Evolutionary conservation across 2,329 filamentous ascomycete species (phyloP).

Genomic region (Rhytidhysteron rufulum): DNA sequence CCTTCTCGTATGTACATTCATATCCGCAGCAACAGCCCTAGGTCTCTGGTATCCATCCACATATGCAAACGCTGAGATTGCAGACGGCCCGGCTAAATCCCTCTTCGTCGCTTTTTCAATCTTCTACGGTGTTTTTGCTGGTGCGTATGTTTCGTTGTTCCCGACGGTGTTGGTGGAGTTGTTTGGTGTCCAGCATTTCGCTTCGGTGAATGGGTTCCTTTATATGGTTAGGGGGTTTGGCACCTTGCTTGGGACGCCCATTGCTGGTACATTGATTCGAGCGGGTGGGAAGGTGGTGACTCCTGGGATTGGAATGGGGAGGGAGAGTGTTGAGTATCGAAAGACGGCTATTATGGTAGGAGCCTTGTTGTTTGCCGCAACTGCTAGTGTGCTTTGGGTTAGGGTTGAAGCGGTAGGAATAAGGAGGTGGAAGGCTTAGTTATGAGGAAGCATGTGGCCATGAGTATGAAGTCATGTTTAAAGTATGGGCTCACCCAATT

Average conservation of each 20-base stretch:
- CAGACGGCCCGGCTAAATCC: not conserved
- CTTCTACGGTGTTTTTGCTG: slow-evolving; percentile 4
- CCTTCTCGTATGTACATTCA: slow-evolving; percentile 33
- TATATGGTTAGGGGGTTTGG: slow-evolving; percentile 38
- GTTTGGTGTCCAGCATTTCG: slow-evolving; percentile 47
- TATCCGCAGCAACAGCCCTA: not conserved
- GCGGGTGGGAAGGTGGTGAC: not conserved
- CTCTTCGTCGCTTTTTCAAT: slow-evolving; percentile 5
- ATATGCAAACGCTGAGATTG: not conserved
- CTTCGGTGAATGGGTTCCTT: slow-evolving; percentile 42
- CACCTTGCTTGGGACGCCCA: slow-evolving; percentile 36
- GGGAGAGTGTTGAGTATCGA: slow-evolving; percentile 1
- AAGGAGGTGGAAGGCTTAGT: slow-evolving; percentile 1
- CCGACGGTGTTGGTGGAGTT: slow-evolving; percentile 43
- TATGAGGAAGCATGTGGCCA: not conserved
- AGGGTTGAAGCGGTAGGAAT: slow-evolving; percentile 1
- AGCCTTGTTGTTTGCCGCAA: slow-evolving; percentile 2
- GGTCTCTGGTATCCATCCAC: slow-evolving; percentile 1
- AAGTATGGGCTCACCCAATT: no score
- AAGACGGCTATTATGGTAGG: slow-evolving; percentile 4
- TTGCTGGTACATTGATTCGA: slow-evolving; percentile 28
- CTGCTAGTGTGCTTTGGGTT: slow-evolving; percentile 2
- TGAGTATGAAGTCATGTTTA: not conserved
- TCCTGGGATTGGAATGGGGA: not conserved
- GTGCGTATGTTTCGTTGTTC: slow-evolving; percentile 1